Percentiles rank a stretch among this genome's conserved stretches.
These are phyloP conservation scores for Ophiocordyceps unilateralis DNA, from an alignment of 2,329 filamentous ascomycete genomes.

Conservation along the genomic window DNA sequence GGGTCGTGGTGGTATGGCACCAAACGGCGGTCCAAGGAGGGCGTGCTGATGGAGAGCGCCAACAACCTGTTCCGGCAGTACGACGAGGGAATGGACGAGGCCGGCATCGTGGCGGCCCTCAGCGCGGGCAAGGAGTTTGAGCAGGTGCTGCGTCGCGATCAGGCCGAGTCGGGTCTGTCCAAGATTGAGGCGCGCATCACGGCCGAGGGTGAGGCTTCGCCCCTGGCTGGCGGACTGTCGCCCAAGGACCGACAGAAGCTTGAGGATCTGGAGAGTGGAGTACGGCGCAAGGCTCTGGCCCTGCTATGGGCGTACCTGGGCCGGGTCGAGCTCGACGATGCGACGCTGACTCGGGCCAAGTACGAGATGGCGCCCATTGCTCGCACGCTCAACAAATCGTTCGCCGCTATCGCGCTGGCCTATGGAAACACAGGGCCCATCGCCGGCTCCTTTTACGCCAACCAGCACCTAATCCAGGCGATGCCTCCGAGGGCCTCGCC, in stretches of 20 bases:
- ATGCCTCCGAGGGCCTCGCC: conserved; percentile 69
- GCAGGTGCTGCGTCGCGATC: conserved; percentile 56
- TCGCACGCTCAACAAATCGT: conserved; percentile 68
- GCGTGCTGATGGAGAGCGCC: conserved; percentile 80
- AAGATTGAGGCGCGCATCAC: conserved; percentile 72
- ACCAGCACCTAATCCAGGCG: conserved; percentile 81
- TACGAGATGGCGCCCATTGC: conserved; percentile 79
- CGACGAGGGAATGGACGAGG: conserved; percentile 65
- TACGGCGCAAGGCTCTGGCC: conserved; percentile 70
- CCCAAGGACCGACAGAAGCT: conserved; percentile 61
- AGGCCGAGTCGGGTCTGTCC: conserved; percentile 62
- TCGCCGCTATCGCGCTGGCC: conserved; percentile 71
- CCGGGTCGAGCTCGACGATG: conserved; percentile 68
- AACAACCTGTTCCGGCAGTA: conserved; percentile 92
- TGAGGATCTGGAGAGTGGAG: conserved; percentile 62
- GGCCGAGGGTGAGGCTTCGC: conserved; percentile 34
- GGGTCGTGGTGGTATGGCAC: conserved; percentile 99
- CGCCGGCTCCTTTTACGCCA: conserved; percentile 62
- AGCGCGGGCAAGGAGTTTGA: conserved; percentile 80
- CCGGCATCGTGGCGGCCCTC: conserved; percentile 62
- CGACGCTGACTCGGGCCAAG: conserved; percentile 66
- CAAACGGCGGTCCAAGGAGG: conserved; percentile 82
- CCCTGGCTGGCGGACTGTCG: conserved; percentile 40
- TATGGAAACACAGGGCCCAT: conserved; percentile 74
- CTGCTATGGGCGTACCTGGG: conserved; percentile 92